Evolutionary conservation across 2,329 filamentous ascomycete species (phyloP), one percentile per base, ranked within the genome.

Genomic region (Leptosphaerulina australis): DNA sequence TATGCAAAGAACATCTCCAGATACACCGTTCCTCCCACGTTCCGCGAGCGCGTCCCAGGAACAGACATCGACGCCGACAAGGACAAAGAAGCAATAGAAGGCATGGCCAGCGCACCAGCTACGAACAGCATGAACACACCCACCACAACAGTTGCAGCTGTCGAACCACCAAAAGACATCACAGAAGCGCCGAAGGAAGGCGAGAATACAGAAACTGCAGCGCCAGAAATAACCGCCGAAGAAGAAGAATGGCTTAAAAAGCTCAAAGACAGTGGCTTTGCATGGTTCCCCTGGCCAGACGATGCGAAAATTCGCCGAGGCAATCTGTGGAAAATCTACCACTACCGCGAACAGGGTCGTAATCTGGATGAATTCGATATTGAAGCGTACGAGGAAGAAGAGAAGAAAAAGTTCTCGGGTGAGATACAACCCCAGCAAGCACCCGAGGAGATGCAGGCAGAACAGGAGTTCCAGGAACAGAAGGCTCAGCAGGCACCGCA

Each of bases 1-100:
- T 94, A 90, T 69, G 90, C 90, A 17, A 87, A 87, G 33, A 85
- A 87, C 57, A 94, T 95, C 66, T 88, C 86, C 70, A 88, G 86
- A 68, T 91, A 87, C 58, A 93, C 90, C 0, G 80, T 91, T 10
- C 89, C 90, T 0, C 86, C 86, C 0, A 83, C 83, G 2, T 77
- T 73, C 60, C 69, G 56, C 50, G 65, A 66, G 52, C 67, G 55
- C 33, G 53, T 63, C 7, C 62, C 63, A 28, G 50, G 50, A 5
- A 29, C 53, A 36, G 47, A 55, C 15, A 20, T 38, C 15, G 41
- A 37, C 12, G 6, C 15, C 5, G 55, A 62, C 35, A 60, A 64
- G 17, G 60, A 59, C 43, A 60, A 59, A 28, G 59, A 51, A 34
- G 55, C 60, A 22, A 55, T 58, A 12, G 62, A 66, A 12, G 52